phyloP scores from a whole-genome alignment of 805 yeast species.

The Candida ovalis region DNA sequence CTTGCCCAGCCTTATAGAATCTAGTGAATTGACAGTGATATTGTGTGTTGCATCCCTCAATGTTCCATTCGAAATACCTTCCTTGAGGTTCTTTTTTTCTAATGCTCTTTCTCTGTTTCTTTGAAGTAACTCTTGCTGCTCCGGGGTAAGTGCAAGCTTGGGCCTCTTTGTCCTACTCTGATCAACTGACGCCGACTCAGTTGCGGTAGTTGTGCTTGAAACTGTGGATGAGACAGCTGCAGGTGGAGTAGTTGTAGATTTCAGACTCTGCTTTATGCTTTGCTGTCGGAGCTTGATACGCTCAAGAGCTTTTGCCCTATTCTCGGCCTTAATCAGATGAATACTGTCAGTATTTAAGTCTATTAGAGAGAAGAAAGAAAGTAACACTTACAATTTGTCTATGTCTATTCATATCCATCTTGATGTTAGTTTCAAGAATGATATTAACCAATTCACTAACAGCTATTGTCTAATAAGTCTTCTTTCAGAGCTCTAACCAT shows the following conservation, averaged over 20 bases:
- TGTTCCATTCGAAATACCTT: slow-evolving; percentile 8
- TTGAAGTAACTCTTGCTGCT: slow-evolving; percentile 47
- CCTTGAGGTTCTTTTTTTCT: slow-evolving; percentile 26
- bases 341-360: slow-evolving; percentile 6
- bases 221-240: no score
- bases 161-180: background rate
- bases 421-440: background rate
- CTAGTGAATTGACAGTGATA: slow-evolving; percentile 5
- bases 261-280: slow-evolving; percentile 8
- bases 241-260: background rate
- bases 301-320: slow-evolving; percentile 59
- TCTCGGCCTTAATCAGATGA: slow-evolving; percentile 46
- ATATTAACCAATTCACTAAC: no score
- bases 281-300: slow-evolving; percentile 45
- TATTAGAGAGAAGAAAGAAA: background rate
- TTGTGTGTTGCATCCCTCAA: slow-evolving; percentile 22
- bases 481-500: no score
- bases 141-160: slow-evolving; percentile 33
- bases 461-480: no score
- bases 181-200: background rate
- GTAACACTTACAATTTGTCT: slow-evolving; percentile 25
- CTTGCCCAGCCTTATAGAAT: slow-evolving; percentile 6
- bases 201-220: background rate
- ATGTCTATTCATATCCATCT: slow-evolving; percentile 23
- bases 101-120: slow-evolving; percentile 53